Percentiles rank a stretch among this genome's conserved stretches.
phyloP scores from a whole-genome alignment of 495 filamentous ascomycete genomes.

The Neurospora terricola region DNA sequence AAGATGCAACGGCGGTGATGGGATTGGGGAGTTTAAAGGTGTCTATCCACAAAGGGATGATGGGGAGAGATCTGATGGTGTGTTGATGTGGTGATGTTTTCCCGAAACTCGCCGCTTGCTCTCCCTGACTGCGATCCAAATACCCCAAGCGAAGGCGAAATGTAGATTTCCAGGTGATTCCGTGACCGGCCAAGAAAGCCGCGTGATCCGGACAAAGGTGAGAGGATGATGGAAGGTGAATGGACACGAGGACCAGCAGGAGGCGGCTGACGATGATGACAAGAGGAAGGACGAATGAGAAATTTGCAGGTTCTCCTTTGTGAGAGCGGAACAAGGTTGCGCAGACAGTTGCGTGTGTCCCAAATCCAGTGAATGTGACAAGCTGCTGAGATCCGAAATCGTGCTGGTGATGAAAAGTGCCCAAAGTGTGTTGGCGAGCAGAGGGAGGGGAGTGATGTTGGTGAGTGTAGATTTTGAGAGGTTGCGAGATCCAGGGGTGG shows the following conservation, averaged over 20 bases:
- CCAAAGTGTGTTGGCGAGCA: background rate
- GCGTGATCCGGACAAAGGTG: background rate
- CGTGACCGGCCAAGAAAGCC: background rate
- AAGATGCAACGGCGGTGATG: background rate
- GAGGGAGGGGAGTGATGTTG: background rate
- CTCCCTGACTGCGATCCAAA: background rate
- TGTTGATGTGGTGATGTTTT: background rate
- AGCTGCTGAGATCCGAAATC: slow-evolving; percentile 1
- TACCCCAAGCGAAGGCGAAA: background rate
- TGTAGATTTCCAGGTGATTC: background rate
- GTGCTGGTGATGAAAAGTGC: background rate
- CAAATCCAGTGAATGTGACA: background rate
- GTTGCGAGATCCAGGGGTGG: background rate
- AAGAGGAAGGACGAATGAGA: background rate
- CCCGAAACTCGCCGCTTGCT: background rate
- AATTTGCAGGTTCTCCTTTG: background rate
- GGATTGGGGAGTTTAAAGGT: background rate
- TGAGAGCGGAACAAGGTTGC: background rate
- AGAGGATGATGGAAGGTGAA: background rate
- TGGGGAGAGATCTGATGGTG: background rate
- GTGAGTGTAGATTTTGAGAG: background rate
- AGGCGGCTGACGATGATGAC: background rate
- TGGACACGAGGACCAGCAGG: background rate
- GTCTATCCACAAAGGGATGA: background rate
- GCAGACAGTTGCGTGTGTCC: background rate